Evolutionary conservation across 495 filamentous ascomycete genomes (phyloP).

Genomic region (Neurospora tetrasperma): DNA sequence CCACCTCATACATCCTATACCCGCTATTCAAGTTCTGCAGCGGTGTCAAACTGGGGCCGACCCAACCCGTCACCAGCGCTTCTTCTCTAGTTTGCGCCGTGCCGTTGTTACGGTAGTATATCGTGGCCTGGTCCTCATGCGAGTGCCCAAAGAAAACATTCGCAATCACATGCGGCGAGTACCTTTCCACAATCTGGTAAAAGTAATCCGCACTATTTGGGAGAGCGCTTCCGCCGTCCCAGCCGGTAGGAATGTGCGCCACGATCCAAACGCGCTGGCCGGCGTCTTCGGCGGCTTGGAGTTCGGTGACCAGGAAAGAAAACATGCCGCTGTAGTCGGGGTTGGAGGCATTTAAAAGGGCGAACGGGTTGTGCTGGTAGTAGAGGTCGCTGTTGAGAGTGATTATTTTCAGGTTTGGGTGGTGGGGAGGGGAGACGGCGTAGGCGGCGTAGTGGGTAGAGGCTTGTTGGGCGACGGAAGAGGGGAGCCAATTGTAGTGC

Average conservation of each 20-base stretch:
- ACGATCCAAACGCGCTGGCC: conserved; percentile 46
- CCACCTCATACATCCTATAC: conserved; percentile 46
- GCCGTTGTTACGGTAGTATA: conserved; percentile 44
- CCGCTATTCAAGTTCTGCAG: conserved; percentile 45
- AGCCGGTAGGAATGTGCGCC: conserved; percentile 42
- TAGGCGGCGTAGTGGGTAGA: conserved; percentile 42
- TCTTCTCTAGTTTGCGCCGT: conserved; percentile 25
- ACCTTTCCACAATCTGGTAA: conserved; percentile 48
- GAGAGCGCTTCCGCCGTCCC: conserved; percentile 41
- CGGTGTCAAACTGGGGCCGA: conserved; percentile 44
- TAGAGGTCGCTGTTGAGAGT: conserved; percentile 46
- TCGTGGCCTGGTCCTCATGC: conserved; percentile 37
- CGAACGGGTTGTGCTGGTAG: conserved; percentile 38
- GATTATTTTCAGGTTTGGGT: conserved; percentile 36
- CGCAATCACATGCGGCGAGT: conserved; percentile 45
- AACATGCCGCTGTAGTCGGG: conserved; percentile 43
- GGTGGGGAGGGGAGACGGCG: conserved; percentile 35
- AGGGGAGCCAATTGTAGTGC: conserved; percentile 41
- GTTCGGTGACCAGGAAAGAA: conserved; percentile 40
- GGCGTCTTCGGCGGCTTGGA: conserved; percentile 42
- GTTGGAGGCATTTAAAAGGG: conserved; percentile 37
- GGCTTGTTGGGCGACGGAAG: conserved; percentile 31
- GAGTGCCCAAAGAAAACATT: conserved; percentile 49
- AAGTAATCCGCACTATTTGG: conserved; percentile 42
- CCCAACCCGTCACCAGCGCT: conserved; percentile 30